Percentiles rank a stretch among this genome's conserved stretches.
Conservation (phyloP, 225 moss, liverwort and hornwort species). For the Bryoerythrophyllum caledonicum region DNA sequence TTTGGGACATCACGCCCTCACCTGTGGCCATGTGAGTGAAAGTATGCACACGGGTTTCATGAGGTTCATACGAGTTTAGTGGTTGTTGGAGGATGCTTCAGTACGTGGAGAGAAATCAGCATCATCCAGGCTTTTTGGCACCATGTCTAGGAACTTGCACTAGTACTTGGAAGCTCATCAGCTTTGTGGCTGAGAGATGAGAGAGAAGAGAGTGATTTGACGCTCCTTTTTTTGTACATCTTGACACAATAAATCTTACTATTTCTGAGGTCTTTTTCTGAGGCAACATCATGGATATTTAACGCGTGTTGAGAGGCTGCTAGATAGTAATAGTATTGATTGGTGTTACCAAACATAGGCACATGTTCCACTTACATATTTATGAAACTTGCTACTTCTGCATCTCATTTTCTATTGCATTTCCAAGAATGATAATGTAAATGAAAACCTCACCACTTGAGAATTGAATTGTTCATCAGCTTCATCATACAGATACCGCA, state of each 20-base stretch:
- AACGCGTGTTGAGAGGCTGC: too few species aligned
- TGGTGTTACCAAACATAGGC: too few species aligned
- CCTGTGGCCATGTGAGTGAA: conserved; percentile 30
- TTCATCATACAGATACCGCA: not conserved
- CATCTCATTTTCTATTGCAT: too few species aligned
- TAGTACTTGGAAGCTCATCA: not conserved
- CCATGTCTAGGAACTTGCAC: conserved; percentile 1
- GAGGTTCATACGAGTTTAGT: too few species aligned
- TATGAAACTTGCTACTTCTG: too few species aligned
- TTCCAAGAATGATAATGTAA: not conserved
- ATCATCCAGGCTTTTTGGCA: not conserved
- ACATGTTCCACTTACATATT: too few species aligned
- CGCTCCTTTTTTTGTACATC: not conserved
- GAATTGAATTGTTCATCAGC: not conserved
- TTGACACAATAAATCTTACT: conserved; percentile 2
- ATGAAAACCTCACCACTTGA: not conserved
- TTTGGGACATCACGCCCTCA: conserved; percentile 70
- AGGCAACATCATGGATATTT: not conserved
- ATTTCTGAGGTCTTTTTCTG: not conserved
- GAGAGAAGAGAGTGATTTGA: not conserved
- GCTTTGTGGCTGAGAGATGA: conserved; percentile 10
- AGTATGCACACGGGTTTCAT: too few species aligned
- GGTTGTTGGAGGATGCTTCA: conserved; percentile 8
- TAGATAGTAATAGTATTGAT: too few species aligned
- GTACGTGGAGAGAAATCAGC: not conserved